phyloP scores from a whole-genome alignment of 176 grass and related monocot species.

The Raddia guianensis region DNA sequence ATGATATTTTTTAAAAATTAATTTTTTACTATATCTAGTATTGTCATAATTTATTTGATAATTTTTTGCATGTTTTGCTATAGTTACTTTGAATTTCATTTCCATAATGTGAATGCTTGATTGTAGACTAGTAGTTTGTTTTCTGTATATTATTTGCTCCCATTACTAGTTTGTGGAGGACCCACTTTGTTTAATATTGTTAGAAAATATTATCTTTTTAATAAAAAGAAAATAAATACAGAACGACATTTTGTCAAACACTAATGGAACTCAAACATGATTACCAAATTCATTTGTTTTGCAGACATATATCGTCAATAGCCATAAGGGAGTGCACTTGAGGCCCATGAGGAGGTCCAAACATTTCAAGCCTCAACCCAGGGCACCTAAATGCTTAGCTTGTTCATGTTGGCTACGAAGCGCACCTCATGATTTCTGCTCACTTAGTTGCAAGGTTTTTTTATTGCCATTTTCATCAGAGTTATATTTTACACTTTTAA shows the following conservation, averaged over 20 bases:
- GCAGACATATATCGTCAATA: constrained; percentile 16
- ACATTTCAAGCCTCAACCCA: neutral
- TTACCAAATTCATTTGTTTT: neutral
- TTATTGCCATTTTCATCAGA: neutral
- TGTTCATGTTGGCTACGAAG: neutral
- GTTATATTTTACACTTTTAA: neutral
- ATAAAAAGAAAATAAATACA: neutral
- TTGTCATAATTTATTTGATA: too few species aligned
- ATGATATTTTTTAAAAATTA: too few species aligned
- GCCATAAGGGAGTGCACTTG: neutral
- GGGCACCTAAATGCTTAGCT: neutral
- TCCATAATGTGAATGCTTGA: too few species aligned
- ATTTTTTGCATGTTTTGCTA: too few species aligned
- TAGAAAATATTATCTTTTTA: neutral
- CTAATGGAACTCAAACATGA: neutral
- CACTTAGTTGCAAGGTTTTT: constrained; percentile 34
- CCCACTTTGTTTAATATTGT: neutral
- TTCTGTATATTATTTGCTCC: neutral
- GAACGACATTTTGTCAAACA: neutral
- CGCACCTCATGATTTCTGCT: neutral
- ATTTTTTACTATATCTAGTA: too few species aligned
- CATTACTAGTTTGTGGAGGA: neutral
- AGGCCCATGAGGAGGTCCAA: constrained; percentile 25
- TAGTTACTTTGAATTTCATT: too few species aligned
- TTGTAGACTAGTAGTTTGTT: neutral